Evolutionary conservation across 495 filamentous ascomycete species (phyloP), one percentile per base, ranked within the genome.

Genomic region (Cercophora sp.): DNA sequence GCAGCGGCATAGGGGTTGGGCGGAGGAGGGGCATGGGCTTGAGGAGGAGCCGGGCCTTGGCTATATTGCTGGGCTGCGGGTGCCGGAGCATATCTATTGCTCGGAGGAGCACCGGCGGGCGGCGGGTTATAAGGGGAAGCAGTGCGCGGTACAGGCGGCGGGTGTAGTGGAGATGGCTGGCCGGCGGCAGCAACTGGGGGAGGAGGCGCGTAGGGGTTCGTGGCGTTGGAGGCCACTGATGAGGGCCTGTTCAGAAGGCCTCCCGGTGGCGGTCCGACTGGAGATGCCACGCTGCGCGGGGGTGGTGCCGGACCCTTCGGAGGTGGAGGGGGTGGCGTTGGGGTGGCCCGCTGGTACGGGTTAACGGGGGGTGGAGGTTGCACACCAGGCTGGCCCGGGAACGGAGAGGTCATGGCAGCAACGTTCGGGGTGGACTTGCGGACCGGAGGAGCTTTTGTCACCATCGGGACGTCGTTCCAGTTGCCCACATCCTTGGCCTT

Each of bases 401-500:
- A 91, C 11, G 87, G 83, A 24, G 85, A 78, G 39, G 72, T 79
- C 44, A 88, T 79, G 11, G 84, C 67, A 20, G 70, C 70, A 41
- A 79, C 66, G 32, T 78, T 81, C 24, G 91, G 90, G 9, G 91
- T 95, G 31, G 74, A 77, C 60, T 84, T 78, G 49, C 90, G 80
- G 9, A 78, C 73, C 22, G 85, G 81, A 34, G 85, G 74, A n/a
- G n/a, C n/a, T 64, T 91, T 94, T 24, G 82, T 78, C 23, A 96
- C 88, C 58, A 95, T 83, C 0, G 93, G 93, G 50, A 92, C 83
- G 69, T 99, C 93, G 58, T 99, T 99, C 93, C 93, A 99, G 47
- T 85, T 85, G 27, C 82, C 80, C 35, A 82, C 80, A 52, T 86
- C 83, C 52, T 80, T 82, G 52, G 79, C 78, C 52, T 82, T 86